These are phyloP conservation scores for Monascus purpureus DNA, from an alignment of 495 filamentous ascomycete genomes.

Conservation along the genomic window DNA sequence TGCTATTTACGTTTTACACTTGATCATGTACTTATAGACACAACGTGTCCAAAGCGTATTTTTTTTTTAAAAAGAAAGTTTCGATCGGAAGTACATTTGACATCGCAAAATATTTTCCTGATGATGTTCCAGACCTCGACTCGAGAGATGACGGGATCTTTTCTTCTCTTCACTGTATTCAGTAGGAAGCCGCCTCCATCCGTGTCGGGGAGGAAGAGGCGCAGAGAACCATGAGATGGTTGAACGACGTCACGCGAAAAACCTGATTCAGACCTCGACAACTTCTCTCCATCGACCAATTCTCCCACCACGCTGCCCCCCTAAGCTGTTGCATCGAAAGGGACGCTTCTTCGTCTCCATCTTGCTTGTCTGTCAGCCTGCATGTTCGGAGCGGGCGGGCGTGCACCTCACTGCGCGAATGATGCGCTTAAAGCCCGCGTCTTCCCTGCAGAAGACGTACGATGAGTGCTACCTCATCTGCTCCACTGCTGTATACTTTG, in stretches of 20 bases:
- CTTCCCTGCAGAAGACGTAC: constrained; percentile 82
- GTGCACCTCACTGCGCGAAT: constrained; percentile 23
- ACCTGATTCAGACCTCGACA: constrained; percentile 12
- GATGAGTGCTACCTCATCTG: constrained; percentile 89
- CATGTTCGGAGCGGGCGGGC: constrained; percentile 17
- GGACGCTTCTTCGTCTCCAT: too few relatives aligned
- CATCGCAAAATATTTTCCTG: too few relatives aligned
- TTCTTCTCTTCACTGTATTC: background rate
- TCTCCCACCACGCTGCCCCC: constrained; percentile 6
- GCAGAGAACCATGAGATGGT: constrained; percentile 4
- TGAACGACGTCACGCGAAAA: constrained; percentile 35
- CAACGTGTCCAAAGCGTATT: constrained; percentile 11
- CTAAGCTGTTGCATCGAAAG: background rate
- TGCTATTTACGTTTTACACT: constrained; percentile 10
- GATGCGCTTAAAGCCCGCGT: constrained; percentile 67
- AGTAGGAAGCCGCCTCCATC: too few relatives aligned
- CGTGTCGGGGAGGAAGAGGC: constrained; percentile 14
- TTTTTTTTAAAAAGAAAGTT: too few relatives aligned
- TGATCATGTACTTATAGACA: constrained; percentile 22
- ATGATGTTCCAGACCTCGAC: too few relatives aligned
- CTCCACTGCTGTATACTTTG: constrained; percentile 91
- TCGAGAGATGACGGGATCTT: too few relatives aligned
- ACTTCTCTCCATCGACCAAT: constrained; percentile 9
- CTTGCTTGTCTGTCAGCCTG: background rate
- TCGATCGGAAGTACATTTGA: too few relatives aligned